phyloP scores from a whole-genome alignment of 441 rosid species.

The Macaranga tanarius region DNA sequence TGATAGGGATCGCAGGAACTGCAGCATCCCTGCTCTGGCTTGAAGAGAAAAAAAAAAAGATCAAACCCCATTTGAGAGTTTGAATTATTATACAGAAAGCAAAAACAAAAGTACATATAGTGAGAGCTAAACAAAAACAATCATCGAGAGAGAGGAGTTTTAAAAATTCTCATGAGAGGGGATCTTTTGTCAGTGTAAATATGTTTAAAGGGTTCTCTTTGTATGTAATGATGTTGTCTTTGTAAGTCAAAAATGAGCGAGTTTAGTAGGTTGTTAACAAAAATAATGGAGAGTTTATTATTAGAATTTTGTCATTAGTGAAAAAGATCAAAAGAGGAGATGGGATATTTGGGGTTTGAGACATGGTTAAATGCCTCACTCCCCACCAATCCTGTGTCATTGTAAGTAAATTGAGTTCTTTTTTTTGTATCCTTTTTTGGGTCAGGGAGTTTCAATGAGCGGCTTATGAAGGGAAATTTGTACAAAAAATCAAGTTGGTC shows the following conservation, averaged over 20 bases:
- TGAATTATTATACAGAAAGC: too few species aligned
- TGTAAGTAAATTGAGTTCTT: constrained; percentile 27
- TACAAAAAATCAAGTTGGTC: constrained; percentile 25
- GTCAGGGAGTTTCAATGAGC: constrained; percentile 16
- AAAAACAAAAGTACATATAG: constrained; percentile 30
- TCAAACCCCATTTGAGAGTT: constrained; percentile 12
- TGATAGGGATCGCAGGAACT: constrained; percentile 64
- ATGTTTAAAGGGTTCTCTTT: constrained; percentile 33
- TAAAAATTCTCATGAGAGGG: constrained; percentile 29
- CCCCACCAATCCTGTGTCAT: constrained; percentile 4
- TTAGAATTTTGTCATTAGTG: constrained; percentile 8
- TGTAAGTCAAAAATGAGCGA: constrained; percentile 33
- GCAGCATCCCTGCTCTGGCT: constrained; percentile 78
- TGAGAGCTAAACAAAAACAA: constrained; percentile 21
- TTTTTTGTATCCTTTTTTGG: neutral
- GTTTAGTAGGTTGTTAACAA: constrained; percentile 9
- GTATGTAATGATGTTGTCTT: constrained; percentile 29
- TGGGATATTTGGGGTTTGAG: neutral
- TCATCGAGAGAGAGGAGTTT: constrained; percentile 27
- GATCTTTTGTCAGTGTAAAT: constrained; percentile 39
- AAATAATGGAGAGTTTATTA: constrained; percentile 23
- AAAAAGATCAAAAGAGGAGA: neutral
- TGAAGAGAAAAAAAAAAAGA: constrained; percentile 14
- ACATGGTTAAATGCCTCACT: neutral
- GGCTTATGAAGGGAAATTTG: constrained; percentile 33